Evolutionary conservation across 345 rosid genomes (phyloP).

Genomic region (Citrus mangshanensis): DNA sequence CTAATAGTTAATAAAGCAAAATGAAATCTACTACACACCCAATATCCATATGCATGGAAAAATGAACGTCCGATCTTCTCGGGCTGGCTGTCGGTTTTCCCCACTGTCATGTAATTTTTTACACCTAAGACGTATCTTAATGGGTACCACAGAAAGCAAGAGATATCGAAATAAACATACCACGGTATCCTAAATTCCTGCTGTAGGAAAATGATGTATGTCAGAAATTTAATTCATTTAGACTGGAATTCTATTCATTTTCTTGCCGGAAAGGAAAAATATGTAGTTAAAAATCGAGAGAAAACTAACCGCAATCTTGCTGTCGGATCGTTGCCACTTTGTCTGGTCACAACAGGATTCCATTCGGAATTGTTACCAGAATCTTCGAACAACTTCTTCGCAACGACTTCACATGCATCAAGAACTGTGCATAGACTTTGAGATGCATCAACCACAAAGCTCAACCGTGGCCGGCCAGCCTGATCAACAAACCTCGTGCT

Average conservation of each 20-base stretch:
- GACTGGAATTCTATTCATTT: background rate
- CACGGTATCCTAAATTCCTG: too few relatives aligned
- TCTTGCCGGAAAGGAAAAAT: background rate
- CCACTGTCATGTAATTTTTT: background rate
- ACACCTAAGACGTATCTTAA: background rate
- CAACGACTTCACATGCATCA: constrained; percentile 56
- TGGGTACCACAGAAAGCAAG: background rate
- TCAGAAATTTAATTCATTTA: too few relatives aligned
- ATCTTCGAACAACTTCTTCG: constrained; percentile 34
- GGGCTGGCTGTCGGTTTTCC: background rate
- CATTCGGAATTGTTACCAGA: constrained; percentile 63
- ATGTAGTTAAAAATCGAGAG: background rate
- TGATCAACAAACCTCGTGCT: constrained; percentile 44
- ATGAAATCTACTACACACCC: background rate
- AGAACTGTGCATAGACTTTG: constrained; percentile 52
- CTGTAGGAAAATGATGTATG: too few relatives aligned
- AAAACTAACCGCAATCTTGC: constrained; percentile 70
- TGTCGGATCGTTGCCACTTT: constrained; percentile 38
- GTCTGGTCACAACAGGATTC: constrained; percentile 42
- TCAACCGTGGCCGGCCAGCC: constrained; percentile 59
- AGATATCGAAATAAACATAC: too few relatives aligned
- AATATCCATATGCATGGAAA: background rate
- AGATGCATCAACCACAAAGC: constrained; percentile 57
- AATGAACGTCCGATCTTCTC: background rate
- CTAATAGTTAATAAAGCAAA: background rate